Conservation (phyloP, 2,329 filamentous ascomycete species). For the Pleomassaria siparia region DNA sequence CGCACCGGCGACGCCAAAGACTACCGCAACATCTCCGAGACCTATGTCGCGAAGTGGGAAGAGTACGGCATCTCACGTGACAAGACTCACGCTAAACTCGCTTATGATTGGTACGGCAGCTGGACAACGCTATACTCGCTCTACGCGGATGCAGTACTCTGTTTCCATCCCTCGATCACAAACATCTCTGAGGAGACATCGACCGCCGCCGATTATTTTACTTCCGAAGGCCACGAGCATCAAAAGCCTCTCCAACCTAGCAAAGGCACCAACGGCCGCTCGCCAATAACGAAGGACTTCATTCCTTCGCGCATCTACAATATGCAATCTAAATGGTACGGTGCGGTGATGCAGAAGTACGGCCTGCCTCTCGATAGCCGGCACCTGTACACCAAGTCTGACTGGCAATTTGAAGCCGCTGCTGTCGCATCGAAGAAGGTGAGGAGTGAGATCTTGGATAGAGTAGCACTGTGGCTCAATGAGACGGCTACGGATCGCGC, state of each 20-base stretch:
- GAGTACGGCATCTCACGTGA: constrained; percentile 68
- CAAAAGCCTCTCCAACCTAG: constrained; percentile 25
- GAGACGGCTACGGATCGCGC: constrained; percentile 76
- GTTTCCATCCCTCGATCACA: constrained; percentile 67
- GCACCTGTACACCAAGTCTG: constrained; percentile 83
- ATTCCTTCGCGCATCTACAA: constrained; percentile 76
- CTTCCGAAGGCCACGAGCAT: constrained; percentile 7
- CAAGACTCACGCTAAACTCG: constrained; percentile 72
- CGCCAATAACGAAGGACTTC: constrained; percentile 53
- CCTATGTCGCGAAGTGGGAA: constrained; percentile 74
- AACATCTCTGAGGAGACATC: constrained; percentile 21
- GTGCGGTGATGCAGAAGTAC: constrained; percentile 75
- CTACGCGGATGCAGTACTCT: constrained; percentile 77
- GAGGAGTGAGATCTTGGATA: constrained; percentile 70
- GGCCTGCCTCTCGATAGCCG: constrained; percentile 80
- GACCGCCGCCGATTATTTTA: constrained; percentile 3
- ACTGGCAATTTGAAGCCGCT: constrained; percentile 89
- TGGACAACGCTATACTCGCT: constrained; percentile 88
- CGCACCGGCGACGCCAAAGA: constrained; percentile 58
- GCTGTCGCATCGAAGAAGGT: constrained; percentile 71
- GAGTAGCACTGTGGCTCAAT: constrained; percentile 79
- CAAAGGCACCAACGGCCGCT: constrained; percentile 20
- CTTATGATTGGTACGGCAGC: constrained; percentile 77
- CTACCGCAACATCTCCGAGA: constrained; percentile 64
- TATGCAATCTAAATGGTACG: constrained; percentile 80